Percentiles rank a stretch among this genome's conserved stretches.
These are phyloP conservation scores for Calocera cornea DNA, from an alignment of 768 basidiomycete genomes.

Conservation along the genomic window DNA sequence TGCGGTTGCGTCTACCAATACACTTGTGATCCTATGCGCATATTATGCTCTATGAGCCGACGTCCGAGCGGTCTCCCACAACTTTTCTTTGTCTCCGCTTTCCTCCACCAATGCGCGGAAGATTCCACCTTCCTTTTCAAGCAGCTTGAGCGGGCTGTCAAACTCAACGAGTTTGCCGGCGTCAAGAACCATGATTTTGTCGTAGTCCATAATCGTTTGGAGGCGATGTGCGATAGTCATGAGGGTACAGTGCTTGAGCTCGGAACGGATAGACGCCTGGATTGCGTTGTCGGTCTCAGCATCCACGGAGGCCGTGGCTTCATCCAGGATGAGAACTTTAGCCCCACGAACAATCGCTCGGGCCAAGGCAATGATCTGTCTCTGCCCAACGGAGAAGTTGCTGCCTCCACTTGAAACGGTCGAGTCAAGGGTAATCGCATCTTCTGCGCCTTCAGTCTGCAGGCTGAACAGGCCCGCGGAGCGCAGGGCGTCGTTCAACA, in stretches of 20 bases:
- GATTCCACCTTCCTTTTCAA: background rate
- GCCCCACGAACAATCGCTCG: constrained; percentile 21
- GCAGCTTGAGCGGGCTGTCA: background rate
- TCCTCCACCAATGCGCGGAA: background rate
- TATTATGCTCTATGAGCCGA: background rate
- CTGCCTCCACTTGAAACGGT: constrained; percentile 26
- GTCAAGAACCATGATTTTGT: constrained; percentile 31
- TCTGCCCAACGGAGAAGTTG: constrained; percentile 32
- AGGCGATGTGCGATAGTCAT: constrained; percentile 48
- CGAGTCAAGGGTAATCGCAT: constrained; percentile 22
- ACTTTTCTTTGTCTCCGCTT: background rate
- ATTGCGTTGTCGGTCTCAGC: constrained; percentile 27
- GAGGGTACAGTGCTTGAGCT: constrained; percentile 34
- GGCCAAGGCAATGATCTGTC: constrained; percentile 29
- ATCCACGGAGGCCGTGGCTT: constrained; percentile 24
- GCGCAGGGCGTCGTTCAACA: constrained; percentile 16
- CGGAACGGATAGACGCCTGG: constrained; percentile 36
- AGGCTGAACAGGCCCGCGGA: constrained; percentile 14
- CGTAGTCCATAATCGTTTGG: constrained; percentile 47
- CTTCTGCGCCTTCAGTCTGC: background rate
- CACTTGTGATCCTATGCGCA: background rate
- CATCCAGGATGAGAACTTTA: constrained; percentile 14
- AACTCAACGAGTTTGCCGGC: background rate
- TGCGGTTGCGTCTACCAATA: background rate
- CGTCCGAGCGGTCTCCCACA: background rate